phyloP scores from a whole-genome alignment of 139 green algal genomes.

The Chlamydomonas asymmetrica region DNA sequence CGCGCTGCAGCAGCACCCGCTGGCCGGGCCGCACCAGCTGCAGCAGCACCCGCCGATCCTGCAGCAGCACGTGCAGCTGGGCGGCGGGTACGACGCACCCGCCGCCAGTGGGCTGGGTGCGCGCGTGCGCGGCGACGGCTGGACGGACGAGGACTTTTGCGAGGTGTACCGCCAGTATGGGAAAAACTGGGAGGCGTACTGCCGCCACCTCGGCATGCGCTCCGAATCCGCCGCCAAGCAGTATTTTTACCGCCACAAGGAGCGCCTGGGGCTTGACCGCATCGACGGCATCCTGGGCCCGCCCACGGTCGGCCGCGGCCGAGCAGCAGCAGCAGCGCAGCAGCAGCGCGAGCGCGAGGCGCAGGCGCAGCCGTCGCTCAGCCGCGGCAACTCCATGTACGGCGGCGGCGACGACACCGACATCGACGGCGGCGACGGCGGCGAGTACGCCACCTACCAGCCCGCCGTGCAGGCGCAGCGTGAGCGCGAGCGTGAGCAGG shows the following conservation, averaged over 20 bases:
- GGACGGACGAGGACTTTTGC: slow-evolving; percentile 59
- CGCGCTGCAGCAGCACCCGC: background rate
- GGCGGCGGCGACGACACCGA: too few relatives aligned
- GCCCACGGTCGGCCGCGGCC: too few relatives aligned
- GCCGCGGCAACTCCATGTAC: background rate
- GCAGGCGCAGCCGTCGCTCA: background rate
- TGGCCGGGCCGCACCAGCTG: background rate
- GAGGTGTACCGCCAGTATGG: slow-evolving; percentile 59
- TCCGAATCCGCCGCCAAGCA: slow-evolving; percentile 47
- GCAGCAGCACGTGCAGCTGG: background rate
- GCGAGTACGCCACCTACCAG: too few relatives aligned
- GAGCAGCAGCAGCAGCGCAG: too few relatives aligned
- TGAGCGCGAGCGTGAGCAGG: too few relatives aligned
- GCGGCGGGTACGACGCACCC: background rate
- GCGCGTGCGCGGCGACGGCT: slow-evolving; percentile 5
- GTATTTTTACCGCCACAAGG: slow-evolving; percentile 59
- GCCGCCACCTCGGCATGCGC: slow-evolving; percentile 44
- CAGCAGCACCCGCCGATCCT: background rate
- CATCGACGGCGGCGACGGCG: too few relatives aligned
- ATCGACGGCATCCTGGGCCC: background rate
- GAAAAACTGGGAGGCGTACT: slow-evolving; percentile 50
- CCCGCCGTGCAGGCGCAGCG: too few relatives aligned
- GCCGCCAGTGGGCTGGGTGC: background rate
- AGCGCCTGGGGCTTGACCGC: slow-evolving; percentile 58
- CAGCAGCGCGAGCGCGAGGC: background rate